Evolutionary conservation across 1,284 basidiomycete species (phyloP), one percentile per base, ranked within the genome.

Genomic region (Ceratobasidium papillatum): DNA sequence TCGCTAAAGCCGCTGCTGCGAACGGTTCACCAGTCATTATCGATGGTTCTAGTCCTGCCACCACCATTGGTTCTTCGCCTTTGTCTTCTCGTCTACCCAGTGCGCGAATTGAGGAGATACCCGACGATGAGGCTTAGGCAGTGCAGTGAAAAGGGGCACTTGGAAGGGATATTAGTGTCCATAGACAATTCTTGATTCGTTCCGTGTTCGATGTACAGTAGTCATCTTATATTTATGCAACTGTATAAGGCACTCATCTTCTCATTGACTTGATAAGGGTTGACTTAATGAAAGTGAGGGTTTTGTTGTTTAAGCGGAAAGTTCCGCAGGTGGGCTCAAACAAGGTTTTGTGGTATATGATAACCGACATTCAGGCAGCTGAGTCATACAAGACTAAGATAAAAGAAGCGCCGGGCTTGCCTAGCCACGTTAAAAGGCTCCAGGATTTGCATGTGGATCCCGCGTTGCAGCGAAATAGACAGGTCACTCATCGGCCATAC

Each of bases 1-100:
- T 4, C 76, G 79, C 19, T 81, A 86, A 47, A 47, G 77, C 84
- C 76, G 77, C 80, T 32, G 75, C 69, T 17, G 65, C 66, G 45
- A 61, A 69, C 25, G 74, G 52, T 2, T 54, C 68, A 45, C 56
- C 75, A 25, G 58, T 75, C 17, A 63, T 38, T 19, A 72, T 75
- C 9, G 75, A 71, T n/a, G 61, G n/a, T 12, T 41, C 66, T 38
- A 47, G 45, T 17, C 45, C 45, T 17, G 45, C 19, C 19, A 19
- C 9, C 9, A 56, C 47, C 45, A 49, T 61, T 32, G 32, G 58
- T n/a, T 54, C 68, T 12, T 36, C 72, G 43, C 69, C 75, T 27
- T 61, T 73, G 30, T 54, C 52, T 11, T 51, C 63, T 9, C 71
- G 76, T 62, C 51, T 66, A 22, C 74, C 54, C 63, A 62, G 74